Percentiles rank a stretch among this genome's conserved stretches.
These are phyloP conservation scores for Tolypocladium album DNA, from an alignment of 2,329 filamentous ascomycete genomes.

Conservation along the genomic window DNA sequence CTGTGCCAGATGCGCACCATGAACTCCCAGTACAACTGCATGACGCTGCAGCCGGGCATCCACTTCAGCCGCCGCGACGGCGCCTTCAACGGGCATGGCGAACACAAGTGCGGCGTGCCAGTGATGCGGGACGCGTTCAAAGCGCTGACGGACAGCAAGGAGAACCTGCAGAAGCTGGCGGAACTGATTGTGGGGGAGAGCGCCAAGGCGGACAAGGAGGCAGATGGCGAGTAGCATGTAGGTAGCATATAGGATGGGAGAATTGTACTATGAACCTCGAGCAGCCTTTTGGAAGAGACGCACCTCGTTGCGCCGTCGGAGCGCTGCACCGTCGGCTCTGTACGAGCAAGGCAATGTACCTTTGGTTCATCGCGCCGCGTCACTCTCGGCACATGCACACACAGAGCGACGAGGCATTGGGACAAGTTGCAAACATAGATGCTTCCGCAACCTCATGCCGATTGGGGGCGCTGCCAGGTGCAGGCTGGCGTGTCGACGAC, in stretches of 20 bases:
- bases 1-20: slow-evolving; percentile 43
- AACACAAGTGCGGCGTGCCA: slow-evolving; percentile 19
- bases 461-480: no score
- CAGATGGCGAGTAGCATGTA: neutral
- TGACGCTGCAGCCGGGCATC: slow-evolving; percentile 21
- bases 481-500: no score
- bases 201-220: neutral
- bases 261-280: neutral
- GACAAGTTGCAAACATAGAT: no score
- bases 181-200: slow-evolving; percentile 4
- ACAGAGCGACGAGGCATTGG: neutral
- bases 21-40: slow-evolving; percentile 42
- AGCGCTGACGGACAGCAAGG: slow-evolving; percentile 13
- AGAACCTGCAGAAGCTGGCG: slow-evolving; percentile 13
- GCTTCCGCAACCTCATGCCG: neutral
- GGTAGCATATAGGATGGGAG: neutral
- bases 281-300: neutral
- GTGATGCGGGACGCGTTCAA: slow-evolving; percentile 14
- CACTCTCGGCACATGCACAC: no score
- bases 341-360: no score
- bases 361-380: no score
- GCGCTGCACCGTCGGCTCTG: no score
- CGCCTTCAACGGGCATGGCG: slow-evolving; percentile 5
- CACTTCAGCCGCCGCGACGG: slow-evolving; percentile 18
- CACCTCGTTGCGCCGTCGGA: neutral